A percentile compares a stretch with the other conserved stretches of the same genome.
Evolutionary conservation across 352 stramenopile genomes (phyloP).

Genomic region (Globisporangium lucens): DNA sequence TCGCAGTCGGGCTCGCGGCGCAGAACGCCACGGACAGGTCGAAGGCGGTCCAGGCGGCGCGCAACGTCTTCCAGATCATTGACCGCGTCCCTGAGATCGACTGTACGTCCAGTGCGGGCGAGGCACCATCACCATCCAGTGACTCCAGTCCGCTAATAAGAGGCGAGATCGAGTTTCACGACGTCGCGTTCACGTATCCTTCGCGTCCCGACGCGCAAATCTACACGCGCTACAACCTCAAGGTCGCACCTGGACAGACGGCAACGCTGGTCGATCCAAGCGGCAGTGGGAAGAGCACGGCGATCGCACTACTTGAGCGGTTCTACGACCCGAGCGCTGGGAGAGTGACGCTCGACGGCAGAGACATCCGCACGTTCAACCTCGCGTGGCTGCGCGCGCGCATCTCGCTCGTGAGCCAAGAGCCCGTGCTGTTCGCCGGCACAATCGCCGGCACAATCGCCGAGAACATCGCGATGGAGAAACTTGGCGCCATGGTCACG

Average conservation of each 20-base stretch:
- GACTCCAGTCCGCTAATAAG: neutral
- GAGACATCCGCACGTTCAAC: constrained; percentile 68
- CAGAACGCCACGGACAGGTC: constrained; percentile 28
- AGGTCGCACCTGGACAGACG: constrained; percentile 44
- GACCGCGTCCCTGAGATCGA: constrained; percentile 31
- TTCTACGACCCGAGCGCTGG: constrained; percentile 54
- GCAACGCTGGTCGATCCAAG: constrained; percentile 53
- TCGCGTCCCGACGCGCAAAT: constrained; percentile 40
- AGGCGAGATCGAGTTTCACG: constrained; percentile 75
- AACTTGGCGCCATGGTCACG: constrained; percentile 26
- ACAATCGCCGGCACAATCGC: constrained; percentile 10
- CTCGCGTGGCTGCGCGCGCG: constrained; percentile 53
- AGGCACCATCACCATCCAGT: neutral
- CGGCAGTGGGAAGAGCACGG: constrained; percentile 59
- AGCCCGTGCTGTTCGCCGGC: constrained; percentile 30
- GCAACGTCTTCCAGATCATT: constrained; percentile 53
- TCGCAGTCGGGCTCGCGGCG: constrained; percentile 30
- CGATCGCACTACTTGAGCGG: constrained; percentile 47
- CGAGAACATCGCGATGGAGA: constrained; percentile 33
- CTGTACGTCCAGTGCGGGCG: neutral
- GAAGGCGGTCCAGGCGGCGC: constrained; percentile 28
- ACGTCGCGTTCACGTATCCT: constrained; percentile 68
- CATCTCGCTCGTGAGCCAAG: constrained; percentile 90
- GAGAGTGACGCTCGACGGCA: constrained; percentile 38
- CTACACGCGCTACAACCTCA: constrained; percentile 37